Evolutionary conservation across 805 yeast genomes (phyloP), one percentile per base, ranked within the genome.

Genomic region (Metschnikowia hibisci): DNA sequence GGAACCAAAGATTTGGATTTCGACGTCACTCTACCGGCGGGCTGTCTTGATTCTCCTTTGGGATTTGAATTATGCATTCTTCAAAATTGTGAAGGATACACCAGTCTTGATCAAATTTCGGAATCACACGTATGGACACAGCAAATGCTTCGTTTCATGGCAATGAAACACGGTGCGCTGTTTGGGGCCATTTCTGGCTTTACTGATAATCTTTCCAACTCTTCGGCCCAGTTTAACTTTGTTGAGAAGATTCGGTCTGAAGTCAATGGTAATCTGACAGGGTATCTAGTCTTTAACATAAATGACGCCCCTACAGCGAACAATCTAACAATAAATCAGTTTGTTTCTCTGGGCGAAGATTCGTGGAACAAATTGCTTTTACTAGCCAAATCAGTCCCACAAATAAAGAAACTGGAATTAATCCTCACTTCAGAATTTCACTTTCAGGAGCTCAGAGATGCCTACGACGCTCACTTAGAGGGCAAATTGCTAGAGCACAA

Each of bases 331-430:
- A 28, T 54, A 6, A 53, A 61, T 23, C 52, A 69, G 25, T 48
- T 60, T 15, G 66, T 81, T 2, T 82, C 83, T 0, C 43, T 46
- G 6, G 80, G 76, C 0, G 64, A 73, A 63, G 88, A 82, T 48
- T 61, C 81, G 3, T 65, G 73, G 67, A 67, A 67, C 15, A 74
- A 78, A 50, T 80, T 82, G 22, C 53, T 62, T 28, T 52, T 71
- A 32, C 54, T 61, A 16, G 55, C 65, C 14, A 54, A 57, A 35
- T 46, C 70, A 42, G 42, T 61, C 20, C 48, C 56, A 40, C 40
- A 25, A 47, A 48, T 40, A 28, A 16, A 33, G 12, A 20, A 39
- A 14, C 37, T 32, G 38, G 28, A 20, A 6, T 35, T 29, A n/a
- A 35, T 44, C 16, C 35, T 34, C 20, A 38, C 32, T 18, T n/a